Percentiles rank a stretch among this genome's conserved stretches.
These are phyloP conservation scores for Tuber brumale DNA, from an alignment of 495 filamentous ascomycete species.

Conservation along the genomic window DNA sequence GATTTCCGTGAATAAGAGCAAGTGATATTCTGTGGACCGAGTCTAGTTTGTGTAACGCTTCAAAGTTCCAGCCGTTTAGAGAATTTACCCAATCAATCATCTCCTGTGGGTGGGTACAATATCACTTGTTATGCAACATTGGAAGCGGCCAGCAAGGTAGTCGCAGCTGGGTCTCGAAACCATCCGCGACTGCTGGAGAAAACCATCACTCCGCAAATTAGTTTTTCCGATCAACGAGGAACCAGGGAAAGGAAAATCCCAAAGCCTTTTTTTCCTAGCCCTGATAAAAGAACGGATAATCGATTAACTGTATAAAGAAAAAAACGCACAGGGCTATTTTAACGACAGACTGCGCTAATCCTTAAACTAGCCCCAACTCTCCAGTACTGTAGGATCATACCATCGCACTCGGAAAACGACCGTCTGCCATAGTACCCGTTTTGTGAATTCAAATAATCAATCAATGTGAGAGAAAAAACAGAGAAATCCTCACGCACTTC, in stretches of 20 bases:
- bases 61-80: background rate
- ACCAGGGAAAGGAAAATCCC: background rate
- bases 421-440: background rate
- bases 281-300: background rate
- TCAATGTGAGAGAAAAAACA: background rate
- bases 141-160: no score
- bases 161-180: background rate
- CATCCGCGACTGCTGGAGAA: background rate
- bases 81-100: background rate
- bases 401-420: background rate
- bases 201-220: background rate
- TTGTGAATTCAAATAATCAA: background rate
- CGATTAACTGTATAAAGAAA: background rate
- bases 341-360: background rate
- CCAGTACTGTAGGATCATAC: background rate
- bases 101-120: background rate
- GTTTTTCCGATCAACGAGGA: background rate
- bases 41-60: no score
- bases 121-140: background rate
- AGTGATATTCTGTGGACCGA: background rate
- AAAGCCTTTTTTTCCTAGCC: background rate
- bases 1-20: background rate
- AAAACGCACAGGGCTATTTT: background rate
- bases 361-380: background rate
- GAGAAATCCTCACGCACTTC: background rate